Base-by-base conservation (phyloP, 2,329 filamentous ascomycete genomes). In the Gremmenia infestans region DNA sequence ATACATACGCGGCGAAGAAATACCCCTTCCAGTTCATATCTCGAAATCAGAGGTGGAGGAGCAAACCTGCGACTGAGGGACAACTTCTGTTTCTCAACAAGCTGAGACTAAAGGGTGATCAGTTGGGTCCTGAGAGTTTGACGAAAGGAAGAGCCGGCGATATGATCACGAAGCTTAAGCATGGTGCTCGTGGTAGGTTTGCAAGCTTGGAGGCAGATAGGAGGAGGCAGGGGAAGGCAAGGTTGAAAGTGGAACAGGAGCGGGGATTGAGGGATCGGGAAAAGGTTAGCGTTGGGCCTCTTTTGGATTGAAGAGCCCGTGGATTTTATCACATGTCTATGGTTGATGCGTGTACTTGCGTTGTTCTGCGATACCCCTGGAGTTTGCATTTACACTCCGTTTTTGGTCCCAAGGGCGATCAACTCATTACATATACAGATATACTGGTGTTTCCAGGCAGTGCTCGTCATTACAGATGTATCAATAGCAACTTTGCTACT, bases 141-240 rank as follows among this genome's bases (percentile, higher is more conserved):
- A 91, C 81, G 14, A 94, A 92, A 67, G 93, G 93, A 7, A 84
- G 83, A 68, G 92, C 91, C 4, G 81, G 81, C 4, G 92, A 97
- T 69, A 92, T 96, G 87, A 96, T 97, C 61, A 95, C 90, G 7
- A 95, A 96, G 72, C 69, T 96, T 59, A 93, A 87, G 70, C 88
- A 94, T 68, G 93, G 93, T 0, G 90, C 89, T 1, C 82, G 76
- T 71, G 88, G 73, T 60, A 82, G 74, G 74, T 91, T 81, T 68
- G 74, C 77, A 25, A 76, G 67, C 36, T 72, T 81, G 55, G 77
- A 80, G 65, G 75, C 73, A 0, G 74, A 78, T 53, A 83, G 79
- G 68, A 80, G 76, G 45, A 79, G 78, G 51, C 73, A 69, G 37
- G 71, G 75, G 50, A 77, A 66, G 58, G 68, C 73, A 39, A 64